Conservation (phyloP, 2,329 filamentous ascomycete species). For the Aspergillus caelatus region DNA sequence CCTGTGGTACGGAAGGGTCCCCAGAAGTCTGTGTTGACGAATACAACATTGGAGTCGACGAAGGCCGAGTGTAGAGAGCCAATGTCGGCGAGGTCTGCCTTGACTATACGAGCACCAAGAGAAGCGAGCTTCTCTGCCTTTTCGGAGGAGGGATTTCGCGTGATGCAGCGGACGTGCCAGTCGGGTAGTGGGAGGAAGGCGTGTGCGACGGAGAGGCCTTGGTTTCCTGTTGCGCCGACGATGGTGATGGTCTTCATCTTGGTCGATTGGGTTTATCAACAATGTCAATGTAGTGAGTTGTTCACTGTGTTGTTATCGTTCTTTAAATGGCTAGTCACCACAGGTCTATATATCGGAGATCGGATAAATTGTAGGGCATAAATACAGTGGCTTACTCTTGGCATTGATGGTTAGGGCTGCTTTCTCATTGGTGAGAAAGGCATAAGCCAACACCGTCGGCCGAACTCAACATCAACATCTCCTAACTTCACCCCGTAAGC, state of each 20-base stretch:
- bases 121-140: slow-evolving; percentile 24
- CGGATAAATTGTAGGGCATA: background rate
- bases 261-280: too few relatives aligned
- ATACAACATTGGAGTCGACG: slow-evolving; percentile 53
- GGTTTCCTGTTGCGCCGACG: slow-evolving; percentile 40
- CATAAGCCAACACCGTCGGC: slow-evolving; percentile 20
- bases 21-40: slow-evolving; percentile 61
- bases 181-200: slow-evolving; percentile 28
- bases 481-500: background rate
- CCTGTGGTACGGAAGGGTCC: slow-evolving; percentile 48
- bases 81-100: slow-evolving; percentile 32
- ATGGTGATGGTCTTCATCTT: slow-evolving; percentile 36
- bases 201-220: slow-evolving; percentile 33
- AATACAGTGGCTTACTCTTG: background rate
- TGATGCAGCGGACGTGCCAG: slow-evolving; percentile 38
- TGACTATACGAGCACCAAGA: slow-evolving; percentile 33
- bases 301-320: background rate
- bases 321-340: fast-evolving
- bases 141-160: slow-evolving; percentile 29
- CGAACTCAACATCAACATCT: background rate
- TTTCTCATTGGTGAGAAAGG: slow-evolving; percentile 15
- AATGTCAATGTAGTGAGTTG: background rate
- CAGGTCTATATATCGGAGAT: background rate
- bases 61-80: slow-evolving; percentile 34
- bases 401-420: slow-evolving; percentile 6